Evolutionary conservation across 2,329 filamentous ascomycete genomes (phyloP).

Genomic region (Fusarium pseudonygamai): DNA sequence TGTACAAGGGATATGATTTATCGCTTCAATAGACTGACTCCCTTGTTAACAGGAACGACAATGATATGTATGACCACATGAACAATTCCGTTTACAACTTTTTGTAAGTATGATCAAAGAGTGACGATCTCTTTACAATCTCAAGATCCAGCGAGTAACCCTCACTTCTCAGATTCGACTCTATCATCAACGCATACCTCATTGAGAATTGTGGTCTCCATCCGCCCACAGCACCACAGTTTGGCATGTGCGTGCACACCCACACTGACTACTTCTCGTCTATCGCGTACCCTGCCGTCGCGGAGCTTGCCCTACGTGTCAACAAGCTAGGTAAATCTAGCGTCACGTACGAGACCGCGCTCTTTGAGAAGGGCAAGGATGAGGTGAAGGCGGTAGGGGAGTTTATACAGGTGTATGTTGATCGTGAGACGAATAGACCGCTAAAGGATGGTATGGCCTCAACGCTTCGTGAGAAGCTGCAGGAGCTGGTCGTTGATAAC

Average conservation of each 20-base stretch:
- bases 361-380: constrained; percentile 80
- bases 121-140: background rate
- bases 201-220: constrained; percentile 79
- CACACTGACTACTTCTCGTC: constrained; percentile 87
- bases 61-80: constrained; percentile 94
- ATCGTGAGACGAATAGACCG: constrained; percentile 76
- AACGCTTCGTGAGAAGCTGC: constrained; percentile 66
- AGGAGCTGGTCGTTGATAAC: constrained; percentile 58
- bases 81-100: constrained; percentile 91
- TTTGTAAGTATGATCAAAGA: constrained; percentile 58
- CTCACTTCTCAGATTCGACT: constrained; percentile 74
- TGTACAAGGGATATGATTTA: constrained; percentile 6
- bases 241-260: constrained; percentile 85
- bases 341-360: constrained; percentile 87
- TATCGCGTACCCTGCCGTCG: constrained; percentile 81
- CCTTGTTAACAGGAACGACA: constrained; percentile 74
- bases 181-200: constrained; percentile 88
- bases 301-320: constrained; percentile 84
- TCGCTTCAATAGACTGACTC: constrained; percentile 24
- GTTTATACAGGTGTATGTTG: constrained; percentile 90
- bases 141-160: background rate
- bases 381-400: constrained; percentile 82
- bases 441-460: constrained; percentile 70
- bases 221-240: constrained; percentile 75
- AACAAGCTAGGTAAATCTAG: constrained; percentile 86